Evolutionary conservation across 768 basidiomycete species (phyloP).

Genomic region (Lactarius deliciosus): DNA sequence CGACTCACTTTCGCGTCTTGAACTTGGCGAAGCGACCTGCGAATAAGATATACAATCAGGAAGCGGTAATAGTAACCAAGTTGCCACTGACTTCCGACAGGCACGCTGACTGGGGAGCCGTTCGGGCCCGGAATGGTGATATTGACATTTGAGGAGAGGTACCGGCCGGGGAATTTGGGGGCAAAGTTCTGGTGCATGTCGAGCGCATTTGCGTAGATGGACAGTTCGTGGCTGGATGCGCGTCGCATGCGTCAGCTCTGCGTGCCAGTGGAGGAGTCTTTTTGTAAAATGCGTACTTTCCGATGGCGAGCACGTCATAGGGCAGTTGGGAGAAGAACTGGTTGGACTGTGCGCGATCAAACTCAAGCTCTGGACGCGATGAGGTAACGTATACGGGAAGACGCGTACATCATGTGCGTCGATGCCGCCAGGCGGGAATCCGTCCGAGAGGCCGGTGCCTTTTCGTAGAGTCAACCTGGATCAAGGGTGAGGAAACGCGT

Average conservation of each 20-base stretch:
- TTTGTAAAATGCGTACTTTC: conserved; percentile 57
- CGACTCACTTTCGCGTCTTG: conserved; percentile 62
- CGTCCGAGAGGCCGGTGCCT: too few relatives aligned
- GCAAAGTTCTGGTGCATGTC: conserved; percentile 75
- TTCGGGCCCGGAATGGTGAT: conserved; percentile 60
- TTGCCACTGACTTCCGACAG: conserved; percentile 44
- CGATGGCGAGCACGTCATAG: conserved; percentile 82
- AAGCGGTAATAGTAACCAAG: neutral
- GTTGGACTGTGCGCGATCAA: conserved; percentile 52
- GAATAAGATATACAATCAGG: neutral
- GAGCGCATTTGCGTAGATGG: conserved; percentile 61
- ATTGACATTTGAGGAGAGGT: conserved; percentile 84
- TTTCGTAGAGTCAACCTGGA: too few relatives aligned
- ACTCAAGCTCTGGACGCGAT: conserved; percentile 6
- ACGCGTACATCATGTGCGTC: conserved; percentile 65
- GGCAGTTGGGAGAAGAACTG: conserved; percentile 69
- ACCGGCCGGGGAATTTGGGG: conserved; percentile 64
- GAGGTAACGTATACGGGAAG: neutral
- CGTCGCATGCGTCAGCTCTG: conserved; percentile 3
- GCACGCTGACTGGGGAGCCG: conserved; percentile 40
- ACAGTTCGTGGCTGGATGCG: conserved; percentile 71
- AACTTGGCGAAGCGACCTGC: conserved; percentile 67
- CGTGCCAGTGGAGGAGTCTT: too few relatives aligned
- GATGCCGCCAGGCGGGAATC: conserved; percentile 57
- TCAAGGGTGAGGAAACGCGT: too few relatives aligned